Conservation (phyloP, 139 green algal genomes). For the Zygnema cylindricum region DNA sequence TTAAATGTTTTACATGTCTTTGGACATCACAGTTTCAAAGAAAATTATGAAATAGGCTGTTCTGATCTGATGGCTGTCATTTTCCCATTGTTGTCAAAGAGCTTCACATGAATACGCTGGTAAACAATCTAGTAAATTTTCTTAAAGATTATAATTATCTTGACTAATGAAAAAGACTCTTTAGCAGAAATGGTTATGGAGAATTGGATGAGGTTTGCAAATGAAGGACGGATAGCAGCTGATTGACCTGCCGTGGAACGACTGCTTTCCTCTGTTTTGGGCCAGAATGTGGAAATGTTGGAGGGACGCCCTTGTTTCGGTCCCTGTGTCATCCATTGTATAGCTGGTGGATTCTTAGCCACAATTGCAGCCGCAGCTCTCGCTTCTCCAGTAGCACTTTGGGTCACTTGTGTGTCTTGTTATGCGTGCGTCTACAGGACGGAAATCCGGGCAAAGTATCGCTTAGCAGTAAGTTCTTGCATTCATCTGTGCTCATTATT, state of each 20-base stretch:
- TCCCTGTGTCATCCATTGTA: conserved; percentile 10
- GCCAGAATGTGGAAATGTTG: conserved; percentile 36
- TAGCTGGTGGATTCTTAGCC: conserved; percentile 30
- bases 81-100: too few species aligned
- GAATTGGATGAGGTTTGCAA: too few species aligned
- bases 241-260: background rate
- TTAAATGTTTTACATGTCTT: too few species aligned
- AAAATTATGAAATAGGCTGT: too few species aligned
- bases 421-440: conserved; percentile 40
- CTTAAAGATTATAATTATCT: background rate
- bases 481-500: background rate
- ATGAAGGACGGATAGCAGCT: background rate
- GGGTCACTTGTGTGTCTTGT: conserved; percentile 20
- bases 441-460: conserved; percentile 27
- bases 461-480: background rate
- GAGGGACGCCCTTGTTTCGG: conserved; percentile 26
- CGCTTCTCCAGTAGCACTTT: conserved; percentile 13
- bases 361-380: background rate
- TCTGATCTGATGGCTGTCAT: too few species aligned
- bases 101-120: background rate
- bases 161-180: background rate
- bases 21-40: too few species aligned
- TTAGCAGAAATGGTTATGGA: too few species aligned
- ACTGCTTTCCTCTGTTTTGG: background rate
- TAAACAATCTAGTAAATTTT: background rate